phyloP scores from a whole-genome alignment of 441 rosid genomes.

The Macaranga tanarius region DNA sequence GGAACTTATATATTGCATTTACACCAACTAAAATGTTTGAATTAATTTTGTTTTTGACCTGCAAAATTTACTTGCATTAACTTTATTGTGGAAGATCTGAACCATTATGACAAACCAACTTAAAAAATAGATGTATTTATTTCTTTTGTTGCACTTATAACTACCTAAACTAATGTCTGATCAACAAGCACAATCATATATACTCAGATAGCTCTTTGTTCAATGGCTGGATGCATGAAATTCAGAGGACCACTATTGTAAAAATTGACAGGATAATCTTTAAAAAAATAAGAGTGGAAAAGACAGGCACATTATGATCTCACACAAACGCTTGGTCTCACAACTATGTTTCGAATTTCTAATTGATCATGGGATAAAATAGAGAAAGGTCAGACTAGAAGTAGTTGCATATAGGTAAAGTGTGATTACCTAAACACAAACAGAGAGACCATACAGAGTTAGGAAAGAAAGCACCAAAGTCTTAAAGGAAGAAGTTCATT shows the following conservation, averaged over 20 bases:
- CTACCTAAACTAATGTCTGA: neutral
- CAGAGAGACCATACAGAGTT: neutral
- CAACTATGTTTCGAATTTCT: neutral
- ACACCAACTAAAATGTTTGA: neutral
- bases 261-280: neutral
- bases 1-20: neutral
- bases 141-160: neutral
- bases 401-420: neutral
- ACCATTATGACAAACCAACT: neutral
- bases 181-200: neutral
- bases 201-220: neutral
- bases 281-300: no score
- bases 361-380: no score
- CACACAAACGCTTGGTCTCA: no score
- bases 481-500: constrained; percentile 22
- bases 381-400: constrained; percentile 5
- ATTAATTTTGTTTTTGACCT: neutral
- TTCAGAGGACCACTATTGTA: neutral
- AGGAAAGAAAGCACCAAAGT: neutral
- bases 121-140: neutral
- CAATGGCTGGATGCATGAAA: neutral
- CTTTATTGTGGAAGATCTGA: neutral
- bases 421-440: neutral
- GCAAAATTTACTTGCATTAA: neutral
- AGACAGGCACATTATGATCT: no score